Base-by-base conservation (phyloP, 768 basidiomycete species). In the Gelatoporia subvermispora region DNA sequence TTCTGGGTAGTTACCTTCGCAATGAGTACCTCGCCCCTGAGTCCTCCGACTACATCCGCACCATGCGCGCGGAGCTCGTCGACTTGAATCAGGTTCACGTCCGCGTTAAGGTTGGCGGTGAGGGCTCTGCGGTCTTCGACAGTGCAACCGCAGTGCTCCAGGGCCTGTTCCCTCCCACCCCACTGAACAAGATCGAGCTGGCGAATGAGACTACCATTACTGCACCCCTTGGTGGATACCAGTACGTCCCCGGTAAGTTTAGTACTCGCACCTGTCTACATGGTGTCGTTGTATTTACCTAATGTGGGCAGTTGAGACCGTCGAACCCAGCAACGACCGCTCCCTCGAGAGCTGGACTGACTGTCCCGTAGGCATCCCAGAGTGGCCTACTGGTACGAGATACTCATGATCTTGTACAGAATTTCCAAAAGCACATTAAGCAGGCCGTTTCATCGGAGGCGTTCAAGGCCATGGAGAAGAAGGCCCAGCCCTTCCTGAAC, bases 111-210 rank as follows among this genome's bases (percentile, higher is more conserved):
- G 83, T 82, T 45, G 88, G 89, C 40, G 84, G 82, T 43, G 90
- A 93, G 63, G 89, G 90, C 41, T 73, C 81, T n/a, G 83, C 87
- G 44, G 88, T 92, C 56, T 88, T 89, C 66, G 89, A 93, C 73
- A 86, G 85, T 5, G 84, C 88, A 25, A 84, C 86, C 45, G 89
- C 91, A 24, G 72, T 91, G 45, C 77, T 91, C 36, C 92, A 93
- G 67, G 89, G 90, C 37, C 73, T 93, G 42, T 91, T 84, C 76
- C 90, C 90, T 20, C 88, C 90, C n/a, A 85, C 77, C 61, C 68
- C 72, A 9, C 72, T 77, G 34, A 86, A 88, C 68, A 82, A 77
- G 60, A 85, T 86, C 56, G 73, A 72, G 5, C 81, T 94, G 15
- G 91, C 91, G 2, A 89, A 94, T 54, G 87, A 82, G 48, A 80